These are phyloP conservation scores for Penicillium odoratum DNA, from an alignment of 495 filamentous ascomycete species.

Conservation along the genomic window DNA sequence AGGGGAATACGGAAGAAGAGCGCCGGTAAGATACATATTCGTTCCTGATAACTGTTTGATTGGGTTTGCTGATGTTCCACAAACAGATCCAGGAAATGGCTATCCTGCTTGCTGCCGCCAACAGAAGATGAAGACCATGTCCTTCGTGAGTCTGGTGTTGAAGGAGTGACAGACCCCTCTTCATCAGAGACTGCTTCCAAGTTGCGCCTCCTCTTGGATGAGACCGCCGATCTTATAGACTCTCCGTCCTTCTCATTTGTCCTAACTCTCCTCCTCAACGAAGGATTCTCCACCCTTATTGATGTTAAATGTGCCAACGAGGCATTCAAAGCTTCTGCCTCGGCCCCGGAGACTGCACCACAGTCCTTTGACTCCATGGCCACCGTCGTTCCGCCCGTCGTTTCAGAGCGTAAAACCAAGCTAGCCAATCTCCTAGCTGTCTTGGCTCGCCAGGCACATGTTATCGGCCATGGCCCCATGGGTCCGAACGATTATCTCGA, in stretches of 20 bases:
- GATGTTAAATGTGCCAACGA: conserved; percentile 74
- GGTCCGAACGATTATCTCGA: conserved; percentile 79
- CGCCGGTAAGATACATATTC: conserved; percentile 47
- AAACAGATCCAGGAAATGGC: conserved; percentile 62
- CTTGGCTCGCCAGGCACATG: conserved; percentile 83
- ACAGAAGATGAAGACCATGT: conserved; percentile 74
- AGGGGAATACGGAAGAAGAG: conserved; percentile 68
- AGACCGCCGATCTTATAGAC: conserved; percentile 93
- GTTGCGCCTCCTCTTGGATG: conserved; percentile 87
- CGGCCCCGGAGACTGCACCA: conserved; percentile 43
- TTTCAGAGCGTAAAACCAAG: conserved; percentile 60
- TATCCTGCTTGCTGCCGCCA: conserved; percentile 81
- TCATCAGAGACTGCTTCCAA: conserved; percentile 49
- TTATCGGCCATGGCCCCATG: conserved; percentile 74
- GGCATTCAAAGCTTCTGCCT: conserved; percentile 65
- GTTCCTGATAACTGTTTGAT: neutral
- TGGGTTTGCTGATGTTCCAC: conserved; percentile 6
- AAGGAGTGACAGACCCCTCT: conserved; percentile 50
- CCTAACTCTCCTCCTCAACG: conserved; percentile 80
- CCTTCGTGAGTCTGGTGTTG: conserved; percentile 77
- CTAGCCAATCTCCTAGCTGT: conserved; percentile 87
- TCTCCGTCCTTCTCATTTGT: conserved; percentile 86
- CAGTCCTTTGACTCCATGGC: conserved; percentile 45
- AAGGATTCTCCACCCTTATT: conserved; percentile 77
- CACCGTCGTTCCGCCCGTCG: conserved; percentile 36